A percentile compares a stretch with the other conserved stretches of the same genome.
Evolutionary conservation across 805 yeast species (phyloP).

Genomic region (Myxozyma vanderwaltii): DNA sequence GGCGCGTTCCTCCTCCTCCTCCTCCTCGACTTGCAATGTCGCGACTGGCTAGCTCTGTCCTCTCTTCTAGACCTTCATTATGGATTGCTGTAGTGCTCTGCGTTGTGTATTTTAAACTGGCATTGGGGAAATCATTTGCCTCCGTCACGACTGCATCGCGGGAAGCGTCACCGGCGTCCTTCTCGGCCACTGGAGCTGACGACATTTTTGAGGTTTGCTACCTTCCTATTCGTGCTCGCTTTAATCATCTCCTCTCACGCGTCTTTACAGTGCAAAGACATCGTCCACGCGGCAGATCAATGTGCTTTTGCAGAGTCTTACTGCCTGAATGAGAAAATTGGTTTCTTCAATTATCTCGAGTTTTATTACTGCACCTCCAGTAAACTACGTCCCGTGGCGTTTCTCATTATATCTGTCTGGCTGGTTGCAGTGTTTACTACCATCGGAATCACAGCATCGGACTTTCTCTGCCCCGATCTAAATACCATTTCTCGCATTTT

Average conservation of each 20-base stretch:
- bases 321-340: slow-evolving; percentile 26
- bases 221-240: no score
- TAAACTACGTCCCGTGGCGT: slow-evolving; percentile 16
- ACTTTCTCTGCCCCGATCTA: slow-evolving; percentile 77
- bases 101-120: neutral
- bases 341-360: slow-evolving; percentile 32
- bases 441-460: slow-evolving; percentile 80
- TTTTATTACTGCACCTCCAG: slow-evolving; percentile 34
- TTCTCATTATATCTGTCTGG: slow-evolving; percentile 35
- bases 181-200: neutral
- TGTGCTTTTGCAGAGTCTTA: slow-evolving; percentile 33
- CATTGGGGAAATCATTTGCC: neutral
- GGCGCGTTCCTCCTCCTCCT: no score
- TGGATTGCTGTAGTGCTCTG: neutral
- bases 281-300: slow-evolving; percentile 22
- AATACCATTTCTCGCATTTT: slow-evolving; percentile 63
- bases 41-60: neutral
- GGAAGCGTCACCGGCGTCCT: no score
- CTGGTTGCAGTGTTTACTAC: slow-evolving; percentile 55
- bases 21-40: no score
- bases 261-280: slow-evolving; percentile 24
- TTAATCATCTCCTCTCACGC: no score
- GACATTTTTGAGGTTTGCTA: neutral
- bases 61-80: neutral
- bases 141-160: neutral